phyloP scores from a whole-genome alignment of 2,329 filamentous ascomycete species.

The Sporothrix inflata region DNA sequence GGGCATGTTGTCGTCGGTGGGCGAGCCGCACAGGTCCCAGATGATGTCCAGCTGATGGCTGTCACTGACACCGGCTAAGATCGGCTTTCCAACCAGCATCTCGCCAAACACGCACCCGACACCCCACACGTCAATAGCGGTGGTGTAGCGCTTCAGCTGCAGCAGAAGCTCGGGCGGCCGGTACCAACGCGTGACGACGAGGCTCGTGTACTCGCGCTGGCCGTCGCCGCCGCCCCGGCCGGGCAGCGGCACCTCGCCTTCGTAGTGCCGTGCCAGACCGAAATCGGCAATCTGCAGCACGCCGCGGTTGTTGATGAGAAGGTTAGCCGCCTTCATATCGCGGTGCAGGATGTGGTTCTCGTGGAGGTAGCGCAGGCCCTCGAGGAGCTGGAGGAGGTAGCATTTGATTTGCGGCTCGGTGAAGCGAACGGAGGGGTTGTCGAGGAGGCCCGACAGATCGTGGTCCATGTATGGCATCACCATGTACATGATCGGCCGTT shows the following conservation, averaged over 20 bases:
- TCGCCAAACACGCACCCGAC: conserved; percentile 98
- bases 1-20: conserved; percentile 89
- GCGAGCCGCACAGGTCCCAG: conserved; percentile 88
- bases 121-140: conserved; percentile 97
- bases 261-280: conserved; percentile 89
- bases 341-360: conserved; percentile 88
- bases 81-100: conserved; percentile 93
- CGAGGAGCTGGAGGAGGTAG: conserved; percentile 90
- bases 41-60: conserved; percentile 89
- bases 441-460: conserved; percentile 93
- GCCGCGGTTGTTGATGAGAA: conserved; percentile 92
- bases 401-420: conserved; percentile 94
- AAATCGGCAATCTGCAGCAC: conserved; percentile 97
- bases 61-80: conserved; percentile 87
- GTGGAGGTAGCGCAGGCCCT: conserved; percentile 88
- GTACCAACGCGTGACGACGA: conserved; percentile 98
- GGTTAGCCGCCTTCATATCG: conserved; percentile 98
- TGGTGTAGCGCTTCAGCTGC: conserved; percentile 88
- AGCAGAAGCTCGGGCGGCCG: conserved; percentile 90
- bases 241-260: conserved; percentile 75
- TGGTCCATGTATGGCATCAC: conserved; percentile 99
- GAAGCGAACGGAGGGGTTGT: conserved; percentile 89
- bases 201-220: conserved; percentile 87
- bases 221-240: conserved; percentile 84
- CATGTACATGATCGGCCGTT: conserved; percentile 94